Base-by-base conservation (phyloP, 2,329 filamentous ascomycete species). In the Huntiella omanensis region DNA sequence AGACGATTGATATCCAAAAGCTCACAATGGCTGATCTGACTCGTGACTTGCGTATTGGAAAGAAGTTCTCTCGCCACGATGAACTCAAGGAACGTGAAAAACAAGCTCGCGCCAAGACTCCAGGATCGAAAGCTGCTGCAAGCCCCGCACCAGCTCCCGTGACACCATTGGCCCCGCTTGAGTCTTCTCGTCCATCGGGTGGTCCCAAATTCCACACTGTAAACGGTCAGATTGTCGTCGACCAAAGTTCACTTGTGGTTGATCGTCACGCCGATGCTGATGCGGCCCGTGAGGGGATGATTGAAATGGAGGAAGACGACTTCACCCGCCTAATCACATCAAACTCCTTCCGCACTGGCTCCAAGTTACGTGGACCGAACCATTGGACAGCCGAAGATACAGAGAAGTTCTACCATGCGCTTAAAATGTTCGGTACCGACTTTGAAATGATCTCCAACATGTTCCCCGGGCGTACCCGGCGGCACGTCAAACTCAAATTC, bases 401-500 rank as follows among this genome's bases (percentile, higher is more conserved):
- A 3, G 77, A 82, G 47, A 66, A 73, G 39, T 91, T 91, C 62
- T 91, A 86, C 64, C 71, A 77, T 22, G 78, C 75, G 1, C 67
- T 92, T 2, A 64, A 68, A 48, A 81, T 80, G 69, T 87, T 85
- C 56, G 84, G 84, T 47, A 88, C 82, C 1, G 83, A 88, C 57
- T 92, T 91, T 57, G 71, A 79, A 58, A 83, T 83, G 62, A 86
- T 92, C 54, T 71, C 73, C 49, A 73, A 75, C 54, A 76, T 86
- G 70, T 87, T 92, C 55, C 73, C 76, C 1, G 71, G 73, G 52
- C 77, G 80, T 55, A 80, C 73, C 50, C 71, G 84, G 13, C 72
- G 78, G 32, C 75, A 83, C 58, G 71, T 91, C 62, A 88, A 88
- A 63, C 70, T 80, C 52, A 91, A 91, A 58, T 91, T 84, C 62